A percentile compares a stretch with the other conserved stretches of the same genome.
Conservation (phyloP, 2,329 filamentous ascomycete genomes). For the Keithomyces neogunnii region DNA sequence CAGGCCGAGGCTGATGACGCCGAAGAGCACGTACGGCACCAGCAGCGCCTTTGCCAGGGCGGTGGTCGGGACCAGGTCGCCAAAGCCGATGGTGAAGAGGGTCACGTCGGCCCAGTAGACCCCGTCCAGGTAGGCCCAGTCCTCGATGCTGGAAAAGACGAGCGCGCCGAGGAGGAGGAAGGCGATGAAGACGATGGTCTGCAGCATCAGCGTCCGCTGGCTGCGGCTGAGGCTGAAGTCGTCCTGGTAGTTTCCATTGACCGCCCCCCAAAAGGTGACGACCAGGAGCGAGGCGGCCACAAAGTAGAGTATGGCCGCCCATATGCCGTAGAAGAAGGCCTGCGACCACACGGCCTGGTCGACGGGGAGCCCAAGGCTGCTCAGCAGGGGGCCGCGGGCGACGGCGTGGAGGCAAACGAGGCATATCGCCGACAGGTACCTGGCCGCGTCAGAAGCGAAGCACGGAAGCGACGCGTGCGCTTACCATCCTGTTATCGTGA, state of each 20-base stretch:
- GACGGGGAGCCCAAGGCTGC: slow-evolving; percentile 24
- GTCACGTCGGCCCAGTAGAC: slow-evolving; percentile 74
- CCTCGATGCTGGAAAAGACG: slow-evolving; percentile 64
- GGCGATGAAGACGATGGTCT: slow-evolving; percentile 77
- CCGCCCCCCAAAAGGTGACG: slow-evolving; percentile 72
- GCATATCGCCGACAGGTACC: slow-evolving; percentile 54
- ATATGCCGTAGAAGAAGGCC: slow-evolving; percentile 80
- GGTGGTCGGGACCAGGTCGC: slow-evolving; percentile 40
- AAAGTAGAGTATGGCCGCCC: slow-evolving; percentile 72
- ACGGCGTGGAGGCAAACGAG: slow-evolving; percentile 60
- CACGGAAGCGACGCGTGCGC: slow-evolving; percentile 6
- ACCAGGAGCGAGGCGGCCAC: slow-evolving; percentile 68
- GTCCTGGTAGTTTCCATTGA: slow-evolving; percentile 59
- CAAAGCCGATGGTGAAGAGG: slow-evolving; percentile 56
- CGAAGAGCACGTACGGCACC: slow-evolving; percentile 75
- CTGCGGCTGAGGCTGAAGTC: slow-evolving; percentile 71
- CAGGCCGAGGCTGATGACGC: slow-evolving; percentile 76
- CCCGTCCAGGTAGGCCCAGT: slow-evolving; percentile 68
- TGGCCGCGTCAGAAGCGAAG: slow-evolving; percentile 8
- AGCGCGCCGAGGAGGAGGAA: slow-evolving; percentile 73
- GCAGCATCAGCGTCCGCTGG: slow-evolving; percentile 81
- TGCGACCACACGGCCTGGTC: slow-evolving; percentile 61
- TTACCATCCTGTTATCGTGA: slow-evolving; percentile 76
- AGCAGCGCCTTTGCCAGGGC: slow-evolving; percentile 60
- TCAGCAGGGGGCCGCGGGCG: slow-evolving; percentile 47